phyloP scores from a whole-genome alignment of 179 eudicot genomes.

The Beta lomatogona region DNA sequence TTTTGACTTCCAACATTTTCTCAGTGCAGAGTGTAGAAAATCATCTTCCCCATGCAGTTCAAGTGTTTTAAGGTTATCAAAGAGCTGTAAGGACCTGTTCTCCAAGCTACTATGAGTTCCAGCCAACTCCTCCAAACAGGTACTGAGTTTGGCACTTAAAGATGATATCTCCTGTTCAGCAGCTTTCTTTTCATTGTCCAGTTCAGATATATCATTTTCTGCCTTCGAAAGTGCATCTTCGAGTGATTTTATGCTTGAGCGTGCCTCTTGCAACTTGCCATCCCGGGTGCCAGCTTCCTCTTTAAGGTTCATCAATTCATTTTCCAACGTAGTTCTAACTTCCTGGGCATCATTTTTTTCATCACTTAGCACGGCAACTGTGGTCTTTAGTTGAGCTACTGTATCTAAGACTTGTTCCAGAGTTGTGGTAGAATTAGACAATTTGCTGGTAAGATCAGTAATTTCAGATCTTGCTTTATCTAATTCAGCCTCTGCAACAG shows the following conservation, averaged over 20 bases:
- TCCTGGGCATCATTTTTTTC: slow-evolving; percentile 57
- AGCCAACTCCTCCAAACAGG: slow-evolving; percentile 79
- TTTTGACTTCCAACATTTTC: slow-evolving; percentile 45
- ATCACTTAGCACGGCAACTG: slow-evolving; percentile 51
- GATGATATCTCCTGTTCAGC: slow-evolving; percentile 57
- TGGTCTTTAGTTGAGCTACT: slow-evolving; percentile 51
- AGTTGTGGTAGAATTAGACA: slow-evolving; percentile 55
- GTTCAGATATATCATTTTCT: slow-evolving; percentile 33
- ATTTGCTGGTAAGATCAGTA: slow-evolving; percentile 44
- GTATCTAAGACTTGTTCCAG: slow-evolving; percentile 72
- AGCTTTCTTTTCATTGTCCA: slow-evolving; percentile 38
- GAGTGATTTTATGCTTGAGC: slow-evolving; percentile 34
- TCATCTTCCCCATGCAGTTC: slow-evolving; percentile 60
- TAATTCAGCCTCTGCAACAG: slow-evolving; percentile 59
- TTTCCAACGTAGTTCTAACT: slow-evolving; percentile 47
- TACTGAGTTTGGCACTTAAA: slow-evolving; percentile 59
- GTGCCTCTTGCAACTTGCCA: slow-evolving; percentile 45
- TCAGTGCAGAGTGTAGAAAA: slow-evolving; percentile 45
- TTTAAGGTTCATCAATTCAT: slow-evolving; percentile 55
- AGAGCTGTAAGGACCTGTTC: slow-evolving; percentile 58
- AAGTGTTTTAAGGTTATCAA: slow-evolving; percentile 59
- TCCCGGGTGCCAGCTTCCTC: slow-evolving; percentile 43
- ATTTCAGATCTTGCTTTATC: slow-evolving; percentile 61
- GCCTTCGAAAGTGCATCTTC: slow-evolving; percentile 41
- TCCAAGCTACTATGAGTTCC: slow-evolving; percentile 57